phyloP scores from a whole-genome alignment of 306 rosid species.

The Cotoneaster glaucophyllus region DNA sequence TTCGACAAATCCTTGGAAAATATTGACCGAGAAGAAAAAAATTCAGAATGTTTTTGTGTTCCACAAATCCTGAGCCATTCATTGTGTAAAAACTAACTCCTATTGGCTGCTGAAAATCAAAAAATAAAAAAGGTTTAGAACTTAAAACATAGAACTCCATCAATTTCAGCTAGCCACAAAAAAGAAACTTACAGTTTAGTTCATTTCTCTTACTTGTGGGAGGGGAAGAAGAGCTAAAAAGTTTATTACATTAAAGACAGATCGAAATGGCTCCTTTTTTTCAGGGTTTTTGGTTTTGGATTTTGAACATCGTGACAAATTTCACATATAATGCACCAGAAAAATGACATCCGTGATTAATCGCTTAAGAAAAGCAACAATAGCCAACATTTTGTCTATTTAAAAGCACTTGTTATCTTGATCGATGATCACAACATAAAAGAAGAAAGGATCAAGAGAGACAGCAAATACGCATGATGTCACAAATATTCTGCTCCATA shows the following conservation, averaged over 20 bases:
- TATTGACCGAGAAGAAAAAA: conserved; percentile 24
- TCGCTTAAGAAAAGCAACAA: conserved; percentile 9
- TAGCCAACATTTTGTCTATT: conserved; percentile 13
- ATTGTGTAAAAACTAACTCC: conserved; percentile 8
- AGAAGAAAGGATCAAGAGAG: conserved; percentile 27
- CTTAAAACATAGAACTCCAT: neutral
- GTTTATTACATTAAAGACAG: neutral
- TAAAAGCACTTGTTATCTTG: conserved; percentile 17
- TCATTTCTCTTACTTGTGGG: neutral
- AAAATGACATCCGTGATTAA: conserved; percentile 21
- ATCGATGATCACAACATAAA: conserved; percentile 20
- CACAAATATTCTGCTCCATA: conserved; percentile 22
- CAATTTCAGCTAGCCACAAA: neutral
- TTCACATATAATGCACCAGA: conserved; percentile 3
- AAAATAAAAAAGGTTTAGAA: neutral
- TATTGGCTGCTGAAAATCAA: conserved; percentile 11
- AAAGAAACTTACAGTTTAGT: too few species aligned
- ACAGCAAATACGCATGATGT: conserved; percentile 27
- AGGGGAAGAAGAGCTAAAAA: conserved; percentile 11
- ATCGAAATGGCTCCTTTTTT: too few species aligned
- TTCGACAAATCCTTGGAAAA: conserved; percentile 16
- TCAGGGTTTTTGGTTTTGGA: neutral
- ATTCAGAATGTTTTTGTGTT: conserved; percentile 10
- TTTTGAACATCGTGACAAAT: neutral
- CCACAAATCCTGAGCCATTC: conserved; percentile 17